Evolutionary conservation across 2,329 filamentous ascomycete genomes (phyloP), one percentile per base, ranked within the genome.

Genomic region (Cladosporium sp.): DNA sequence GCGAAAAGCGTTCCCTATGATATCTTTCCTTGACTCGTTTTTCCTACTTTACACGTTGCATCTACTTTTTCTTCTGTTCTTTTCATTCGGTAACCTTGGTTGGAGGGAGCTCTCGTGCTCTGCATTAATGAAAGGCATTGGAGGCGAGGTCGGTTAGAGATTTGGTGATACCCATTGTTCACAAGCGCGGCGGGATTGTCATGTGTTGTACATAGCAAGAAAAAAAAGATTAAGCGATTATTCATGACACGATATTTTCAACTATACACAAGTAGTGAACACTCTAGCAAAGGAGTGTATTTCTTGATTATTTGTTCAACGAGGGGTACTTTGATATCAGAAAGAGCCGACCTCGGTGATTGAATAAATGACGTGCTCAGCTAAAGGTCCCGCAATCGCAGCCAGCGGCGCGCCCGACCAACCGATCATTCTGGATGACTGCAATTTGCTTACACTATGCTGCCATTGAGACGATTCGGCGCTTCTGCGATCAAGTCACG

Each of bases 311-410:
- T 9, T 9, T 9, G 9, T 27, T 5, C 22, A 27, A 27, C 22
- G 22, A 27, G 22, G 22, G 22, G 22, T 9, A 27, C 9, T 9
- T 27, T 9, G 9, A 27, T 4, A 27, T 9, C 22, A 4, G 22
- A 27, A 4, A 35, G 15, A 35, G 43, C 43, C 43, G 43, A 47
- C 43, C 43, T 47, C 43, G 43, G 43, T 47, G 13, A 29, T 38
- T 47, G 25, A 7, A 7, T 35, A 38, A 30, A 47, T 47, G 43
- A 47, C 43, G 43, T 47, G 43, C 43, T 47, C 32, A 47, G 35
- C 43, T 47, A 47, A 38, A 38, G 22, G 43, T 47, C 43, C 43
- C 43, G 35, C 43, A 27, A 18, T 22, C 42, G 42, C 32, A 45
- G 20, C 6, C 32, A n/a, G n/a, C 12, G 6, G 12, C 18, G 42